Conservation (phyloP, 2,329 filamentous ascomycete genomes). For the Zasmidium citrigriseum region DNA sequence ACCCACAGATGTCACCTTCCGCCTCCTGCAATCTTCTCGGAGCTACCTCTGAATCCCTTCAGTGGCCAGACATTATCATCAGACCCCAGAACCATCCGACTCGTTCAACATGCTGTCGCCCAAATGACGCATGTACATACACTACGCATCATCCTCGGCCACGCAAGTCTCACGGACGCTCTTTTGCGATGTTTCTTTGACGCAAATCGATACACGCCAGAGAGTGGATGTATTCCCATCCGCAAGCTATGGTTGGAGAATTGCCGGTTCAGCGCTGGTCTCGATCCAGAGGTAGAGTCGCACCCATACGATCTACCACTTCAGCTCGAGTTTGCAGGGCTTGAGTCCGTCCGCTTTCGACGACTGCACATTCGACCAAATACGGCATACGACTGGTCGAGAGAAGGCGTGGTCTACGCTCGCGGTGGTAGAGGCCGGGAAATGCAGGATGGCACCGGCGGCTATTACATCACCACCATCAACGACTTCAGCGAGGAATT, state of each 20-base stretch:
- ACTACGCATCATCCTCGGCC: conserved; percentile 46
- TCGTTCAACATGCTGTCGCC: conserved; percentile 40
- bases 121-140: conserved; percentile 48
- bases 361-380: conserved; percentile 36
- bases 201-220: conserved; percentile 9
- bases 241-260: conserved; percentile 50
- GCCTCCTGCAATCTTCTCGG: conserved; percentile 46
- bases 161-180: conserved; percentile 42
- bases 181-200: conserved; percentile 45
- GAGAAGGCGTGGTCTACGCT: conserved; percentile 10
- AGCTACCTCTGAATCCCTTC: conserved; percentile 44
- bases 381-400: not conserved
- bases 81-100: conserved; percentile 41
- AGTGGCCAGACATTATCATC: conserved; percentile 41
- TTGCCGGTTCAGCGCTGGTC: conserved; percentile 38
- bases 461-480: conserved; percentile 24
- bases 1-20: conserved; percentile 51
- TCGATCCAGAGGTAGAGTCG: conserved; percentile 8
- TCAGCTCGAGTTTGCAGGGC: conserved; percentile 30
- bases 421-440: conserved; percentile 25
- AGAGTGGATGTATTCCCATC: conserved; percentile 34
- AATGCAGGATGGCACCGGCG: conserved; percentile 30
- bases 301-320: conserved; percentile 26
- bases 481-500: conserved; percentile 16
- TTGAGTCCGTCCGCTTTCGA: conserved; percentile 46